Conservation (phyloP, 495 filamentous ascomycete genomes). For the Penicillium parvum region DNA sequence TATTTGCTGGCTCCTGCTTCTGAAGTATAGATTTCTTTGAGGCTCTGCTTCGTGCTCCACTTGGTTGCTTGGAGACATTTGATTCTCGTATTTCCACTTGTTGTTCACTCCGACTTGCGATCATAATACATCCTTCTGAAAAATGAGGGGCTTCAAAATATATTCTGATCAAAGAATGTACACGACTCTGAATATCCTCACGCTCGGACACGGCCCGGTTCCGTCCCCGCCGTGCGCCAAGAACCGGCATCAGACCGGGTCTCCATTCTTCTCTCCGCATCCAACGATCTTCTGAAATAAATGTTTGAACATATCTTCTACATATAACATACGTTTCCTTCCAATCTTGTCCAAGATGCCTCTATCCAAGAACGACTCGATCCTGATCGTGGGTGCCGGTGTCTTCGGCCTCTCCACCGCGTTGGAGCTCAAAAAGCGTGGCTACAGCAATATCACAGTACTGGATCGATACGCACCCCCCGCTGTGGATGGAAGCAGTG, state of each 20-base stretch:
- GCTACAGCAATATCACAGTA: constrained; percentile 33
- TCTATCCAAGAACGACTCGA: constrained; percentile 24
- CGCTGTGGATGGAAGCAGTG: constrained; percentile 51
- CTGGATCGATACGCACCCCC: constrained; percentile 56
- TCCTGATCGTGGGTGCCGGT: constrained; percentile 35
- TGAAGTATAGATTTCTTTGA: not conserved
- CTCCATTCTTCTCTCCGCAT: constrained; percentile 5
- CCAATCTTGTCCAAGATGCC: constrained; percentile 10
- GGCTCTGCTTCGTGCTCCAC: too few relatives aligned
- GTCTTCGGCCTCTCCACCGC: constrained; percentile 31
- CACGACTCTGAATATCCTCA: not conserved
- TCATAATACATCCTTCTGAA: not conserved
- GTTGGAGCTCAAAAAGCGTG: constrained; percentile 22
- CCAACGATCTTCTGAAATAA: not conserved
- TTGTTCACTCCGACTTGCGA: not conserved
- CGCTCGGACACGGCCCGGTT: constrained; percentile 16
- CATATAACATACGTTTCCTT: not conserved
- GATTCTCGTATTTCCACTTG: too few relatives aligned
- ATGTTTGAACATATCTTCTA: not conserved
- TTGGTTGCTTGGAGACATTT: too few relatives aligned
- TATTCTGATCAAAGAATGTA: too few relatives aligned
- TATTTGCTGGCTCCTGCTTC: not conserved
- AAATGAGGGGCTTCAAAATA: too few relatives aligned
- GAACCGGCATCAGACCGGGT: constrained; percentile 14
- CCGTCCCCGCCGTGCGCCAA: constrained; percentile 21